Evolutionary conservation across 1,284 basidiomycete genomes (phyloP).

Genomic region (Ceratorhiza oryzae-sativae): DNA sequence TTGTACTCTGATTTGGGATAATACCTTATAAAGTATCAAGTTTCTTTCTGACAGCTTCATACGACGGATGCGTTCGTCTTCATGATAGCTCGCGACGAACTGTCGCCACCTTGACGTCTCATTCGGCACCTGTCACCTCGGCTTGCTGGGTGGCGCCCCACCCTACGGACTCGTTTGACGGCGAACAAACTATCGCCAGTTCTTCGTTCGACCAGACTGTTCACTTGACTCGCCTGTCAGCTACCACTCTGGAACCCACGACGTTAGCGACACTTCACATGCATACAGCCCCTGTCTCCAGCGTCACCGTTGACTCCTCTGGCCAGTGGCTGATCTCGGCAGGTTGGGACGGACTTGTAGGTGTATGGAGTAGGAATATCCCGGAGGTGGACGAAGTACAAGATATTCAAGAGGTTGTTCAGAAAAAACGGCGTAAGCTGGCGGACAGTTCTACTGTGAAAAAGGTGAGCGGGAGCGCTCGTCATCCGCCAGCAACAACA

Average conservation of each 20-base stretch:
- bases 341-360: slow-evolving; percentile 81
- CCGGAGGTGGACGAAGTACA: slow-evolving; percentile 69
- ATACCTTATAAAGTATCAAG: slow-evolving; percentile 50
- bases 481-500: slow-evolving; percentile 42
- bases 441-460: slow-evolving; percentile 39
- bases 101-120: slow-evolving; percentile 59
- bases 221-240: slow-evolving; percentile 61
- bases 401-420: slow-evolving; percentile 54
- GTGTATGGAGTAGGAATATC: slow-evolving; percentile 74
- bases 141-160: slow-evolving; percentile 62
- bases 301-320: slow-evolving; percentile 61
- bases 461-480: background rate
- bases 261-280: slow-evolving; percentile 71
- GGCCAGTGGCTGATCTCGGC: slow-evolving; percentile 73
- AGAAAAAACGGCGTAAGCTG: slow-evolving; percentile 60
- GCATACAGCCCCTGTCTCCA: slow-evolving; percentile 77
- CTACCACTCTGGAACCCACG: slow-evolving; percentile 49
- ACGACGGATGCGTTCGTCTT: slow-evolving; percentile 76
- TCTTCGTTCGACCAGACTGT: slow-evolving; percentile 85
- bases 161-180: slow-evolving; percentile 43
- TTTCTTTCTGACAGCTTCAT: slow-evolving; percentile 79
- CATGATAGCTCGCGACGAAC: slow-evolving; percentile 74
- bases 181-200: slow-evolving; percentile 69
- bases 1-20: slow-evolving; percentile 5
- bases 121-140: slow-evolving; percentile 76